These are phyloP conservation scores for Pyricularia grisea DNA, from an alignment of 2,329 filamentous ascomycete species.

Conservation along the genomic window DNA sequence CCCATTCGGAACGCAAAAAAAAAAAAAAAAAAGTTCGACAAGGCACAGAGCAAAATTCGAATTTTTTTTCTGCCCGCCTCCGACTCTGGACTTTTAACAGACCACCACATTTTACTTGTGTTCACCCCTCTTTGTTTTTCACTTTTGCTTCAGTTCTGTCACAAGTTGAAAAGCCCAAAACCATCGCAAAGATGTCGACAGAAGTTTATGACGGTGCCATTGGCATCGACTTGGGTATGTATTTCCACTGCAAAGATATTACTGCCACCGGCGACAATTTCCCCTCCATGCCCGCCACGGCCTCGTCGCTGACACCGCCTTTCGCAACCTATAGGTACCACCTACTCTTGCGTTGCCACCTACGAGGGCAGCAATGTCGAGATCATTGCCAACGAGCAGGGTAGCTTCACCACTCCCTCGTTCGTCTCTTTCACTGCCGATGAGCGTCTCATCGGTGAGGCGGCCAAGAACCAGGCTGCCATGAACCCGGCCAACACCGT, in stretches of 20 bases:
- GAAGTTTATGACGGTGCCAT: constrained; percentile 99
- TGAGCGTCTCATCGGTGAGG: constrained; percentile 98
- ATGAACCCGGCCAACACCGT: constrained; percentile 99
- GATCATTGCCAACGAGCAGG: constrained; percentile 99
- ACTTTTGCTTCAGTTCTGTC: constrained; percentile 5
- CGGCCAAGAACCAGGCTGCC: constrained; percentile 99
- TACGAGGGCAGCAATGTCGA: constrained; percentile 99
- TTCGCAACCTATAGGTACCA: constrained; percentile 62
- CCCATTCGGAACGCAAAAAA: not conserved
- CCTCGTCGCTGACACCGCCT: constrained; percentile 4
- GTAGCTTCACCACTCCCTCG: constrained; percentile 96
- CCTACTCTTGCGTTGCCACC: constrained; percentile 99
- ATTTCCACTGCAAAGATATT: not conserved
- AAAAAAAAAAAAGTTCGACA: constrained; percentile 8
- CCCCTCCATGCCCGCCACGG: constrained; percentile 2
- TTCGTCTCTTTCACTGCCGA: constrained; percentile 99
- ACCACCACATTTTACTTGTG: not conserved
- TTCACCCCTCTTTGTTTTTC: not conserved
- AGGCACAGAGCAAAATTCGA: constrained; percentile 5
- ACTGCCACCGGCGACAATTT: not conserved
- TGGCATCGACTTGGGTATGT: constrained; percentile 97
- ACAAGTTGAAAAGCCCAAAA: constrained; percentile 5
- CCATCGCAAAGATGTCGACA: constrained; percentile 68
- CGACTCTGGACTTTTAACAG: not conserved
- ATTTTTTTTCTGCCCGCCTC: constrained; percentile 6